These are phyloP conservation scores for Phytopythium chamaehyphon DNA, from an alignment of 352 stramenopile species.

Conservation along the genomic window DNA sequence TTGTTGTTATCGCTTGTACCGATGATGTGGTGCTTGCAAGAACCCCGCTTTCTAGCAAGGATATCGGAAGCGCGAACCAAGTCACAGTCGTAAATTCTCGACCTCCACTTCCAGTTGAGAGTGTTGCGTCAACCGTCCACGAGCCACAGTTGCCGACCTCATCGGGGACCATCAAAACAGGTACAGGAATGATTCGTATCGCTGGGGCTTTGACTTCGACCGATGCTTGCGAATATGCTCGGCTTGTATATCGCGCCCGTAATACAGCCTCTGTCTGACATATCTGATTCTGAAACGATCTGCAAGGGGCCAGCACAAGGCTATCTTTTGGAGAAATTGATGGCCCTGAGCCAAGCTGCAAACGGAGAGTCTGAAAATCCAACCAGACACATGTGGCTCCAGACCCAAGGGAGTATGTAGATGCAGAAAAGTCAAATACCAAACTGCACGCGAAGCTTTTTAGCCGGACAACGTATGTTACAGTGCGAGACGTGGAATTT, in stretches of 20 bases:
- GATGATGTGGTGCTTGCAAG: background rate
- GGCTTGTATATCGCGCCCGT: slow-evolving; percentile 42
- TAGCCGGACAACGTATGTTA: slow-evolving; percentile 26
- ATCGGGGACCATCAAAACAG: slow-evolving; percentile 46
- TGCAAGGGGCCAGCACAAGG: slow-evolving; percentile 52
- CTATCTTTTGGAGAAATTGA: slow-evolving; percentile 38
- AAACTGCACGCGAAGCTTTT: slow-evolving; percentile 46
- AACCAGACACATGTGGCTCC: slow-evolving; percentile 47
- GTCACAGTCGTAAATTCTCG: slow-evolving; percentile 31
- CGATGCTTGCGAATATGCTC: slow-evolving; percentile 49
- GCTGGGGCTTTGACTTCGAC: slow-evolving; percentile 25
- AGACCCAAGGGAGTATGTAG: slow-evolving; percentile 34
- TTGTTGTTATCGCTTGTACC: background rate
- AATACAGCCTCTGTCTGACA: slow-evolving; percentile 46
- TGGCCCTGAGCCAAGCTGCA: slow-evolving; percentile 37
- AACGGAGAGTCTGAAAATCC: slow-evolving; percentile 41
- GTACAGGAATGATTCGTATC: slow-evolving; percentile 29
- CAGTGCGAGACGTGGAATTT: slow-evolving; percentile 2
- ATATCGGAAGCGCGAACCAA: slow-evolving; percentile 43
- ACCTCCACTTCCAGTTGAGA: slow-evolving; percentile 50
- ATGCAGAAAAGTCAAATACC: slow-evolving; percentile 34
- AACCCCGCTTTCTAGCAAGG: slow-evolving; percentile 4
- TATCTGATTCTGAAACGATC: slow-evolving; percentile 33
- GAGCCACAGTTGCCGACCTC: slow-evolving; percentile 56
- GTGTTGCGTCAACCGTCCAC: slow-evolving; percentile 43